phyloP scores from a whole-genome alignment of 192 early-diverging fungal genomes.

The Backusella australiensis region DNA sequence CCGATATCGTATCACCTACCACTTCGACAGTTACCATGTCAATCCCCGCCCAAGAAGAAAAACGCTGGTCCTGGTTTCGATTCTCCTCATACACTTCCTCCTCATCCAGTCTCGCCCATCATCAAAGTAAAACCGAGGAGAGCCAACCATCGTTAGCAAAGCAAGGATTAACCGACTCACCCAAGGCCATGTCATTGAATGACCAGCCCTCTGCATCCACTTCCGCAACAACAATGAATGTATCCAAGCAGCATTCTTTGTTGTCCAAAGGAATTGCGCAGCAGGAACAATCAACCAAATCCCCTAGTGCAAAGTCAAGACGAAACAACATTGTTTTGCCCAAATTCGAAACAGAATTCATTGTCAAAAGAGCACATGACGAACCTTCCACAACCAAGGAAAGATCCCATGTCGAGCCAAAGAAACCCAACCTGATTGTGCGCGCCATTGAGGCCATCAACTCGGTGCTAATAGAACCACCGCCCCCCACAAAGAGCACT shows the following conservation, averaged over 20 bases:
- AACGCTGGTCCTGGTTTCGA: conserved; percentile 1
- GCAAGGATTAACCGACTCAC: neutral
- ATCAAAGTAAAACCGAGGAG: neutral
- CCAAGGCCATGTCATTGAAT: neutral
- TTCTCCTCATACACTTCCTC: neutral
- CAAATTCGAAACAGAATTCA: conserved; percentile 30
- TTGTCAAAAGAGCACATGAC: neutral
- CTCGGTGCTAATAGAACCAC: neutral
- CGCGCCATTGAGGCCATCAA: conserved; percentile 6
- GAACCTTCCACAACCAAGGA: neutral
- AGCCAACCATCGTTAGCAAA: neutral
- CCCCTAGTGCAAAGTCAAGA: neutral
- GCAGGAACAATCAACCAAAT: neutral
- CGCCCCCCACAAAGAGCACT: neutral
- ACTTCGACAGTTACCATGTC: neutral
- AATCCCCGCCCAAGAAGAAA: neutral
- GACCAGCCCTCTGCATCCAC: neutral
- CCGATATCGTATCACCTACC: neutral
- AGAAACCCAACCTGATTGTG: neutral
- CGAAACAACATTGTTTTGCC: conserved; percentile 31
- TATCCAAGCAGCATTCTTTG: neutral
- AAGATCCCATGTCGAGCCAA: neutral
- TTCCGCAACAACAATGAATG: neutral
- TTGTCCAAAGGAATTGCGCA: neutral
- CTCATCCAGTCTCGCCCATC: neutral